phyloP scores from a whole-genome alignment of 2,329 filamentous ascomycete genomes.

The Purpureocillium takamizusanense region DNA sequence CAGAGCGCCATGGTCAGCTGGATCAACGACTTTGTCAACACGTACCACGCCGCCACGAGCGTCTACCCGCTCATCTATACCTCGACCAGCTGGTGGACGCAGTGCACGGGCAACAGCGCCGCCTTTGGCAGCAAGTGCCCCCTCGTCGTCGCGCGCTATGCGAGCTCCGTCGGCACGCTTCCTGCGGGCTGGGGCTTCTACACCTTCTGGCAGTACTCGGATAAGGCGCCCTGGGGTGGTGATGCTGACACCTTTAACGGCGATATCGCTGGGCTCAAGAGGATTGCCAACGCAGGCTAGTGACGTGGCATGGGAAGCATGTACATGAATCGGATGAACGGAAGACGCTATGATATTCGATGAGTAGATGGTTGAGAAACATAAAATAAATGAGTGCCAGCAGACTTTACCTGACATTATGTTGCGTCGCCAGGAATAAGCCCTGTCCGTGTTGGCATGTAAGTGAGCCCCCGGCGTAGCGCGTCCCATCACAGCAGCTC shows the following conservation, averaged over 20 bases:
- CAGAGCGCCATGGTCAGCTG: slow-evolving; percentile 37
- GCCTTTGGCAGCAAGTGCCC: slow-evolving; percentile 22
- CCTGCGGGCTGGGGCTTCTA: slow-evolving; percentile 43
- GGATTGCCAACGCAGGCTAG: slow-evolving; percentile 8
- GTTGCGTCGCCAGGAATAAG: no score
- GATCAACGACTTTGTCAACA: slow-evolving; percentile 43
- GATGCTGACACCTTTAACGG: slow-evolving; percentile 14
- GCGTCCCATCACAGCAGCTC: no score
- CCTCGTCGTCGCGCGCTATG: slow-evolving; percentile 37
- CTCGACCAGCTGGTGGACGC: slow-evolving; percentile 42
- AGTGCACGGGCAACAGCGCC: slow-evolving; percentile 38
- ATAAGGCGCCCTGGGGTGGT: slow-evolving; percentile 10
- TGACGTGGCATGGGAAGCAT: no score
- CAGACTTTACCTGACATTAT: no score
- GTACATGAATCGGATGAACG: not conserved
- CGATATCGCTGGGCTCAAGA: slow-evolving; percentile 9
- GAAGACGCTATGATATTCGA: not conserved
- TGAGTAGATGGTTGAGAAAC: no score
- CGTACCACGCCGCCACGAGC: slow-evolving; percentile 29
- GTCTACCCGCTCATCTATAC: slow-evolving; percentile 37
- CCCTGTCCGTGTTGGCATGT: no score
- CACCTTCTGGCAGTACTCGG: slow-evolving; percentile 34
- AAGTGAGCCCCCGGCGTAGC: no score
- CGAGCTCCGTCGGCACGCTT: slow-evolving; percentile 29
- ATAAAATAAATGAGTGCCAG: no score